Base-by-base conservation (phyloP, 2,329 filamentous ascomycete species). In the Chaetomium globosum region DNA sequence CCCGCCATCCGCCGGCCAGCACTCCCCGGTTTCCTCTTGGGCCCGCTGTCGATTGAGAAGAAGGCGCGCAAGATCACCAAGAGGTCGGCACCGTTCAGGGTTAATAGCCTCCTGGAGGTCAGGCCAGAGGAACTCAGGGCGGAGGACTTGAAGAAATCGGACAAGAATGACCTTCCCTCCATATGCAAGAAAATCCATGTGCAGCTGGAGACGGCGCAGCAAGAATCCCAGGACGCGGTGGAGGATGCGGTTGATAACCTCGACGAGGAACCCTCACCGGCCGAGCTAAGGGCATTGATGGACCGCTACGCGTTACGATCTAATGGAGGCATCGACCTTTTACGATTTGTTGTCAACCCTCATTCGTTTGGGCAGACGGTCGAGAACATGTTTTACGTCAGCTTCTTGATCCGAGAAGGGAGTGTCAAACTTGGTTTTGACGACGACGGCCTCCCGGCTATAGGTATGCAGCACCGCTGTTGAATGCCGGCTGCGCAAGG, bases 341-440 rank as follows among this genome's bases (percentile, higher is more conserved):
- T 97, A 75, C 87, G 90, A 60, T 98, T 97, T 71, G 91, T 93
- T 49, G 85, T 98, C 69, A 97, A 99, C 71, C 95, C 95, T 0
- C 81, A 81, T 48, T 96, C 92, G 0, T 99, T 98, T 73, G 92
- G 92, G 0, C 95, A 99, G 77, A 97, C 93, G 0, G 88, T 99
- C 7, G 95, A 99, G 75, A 99, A 99, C 72, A 82, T 99, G 72
- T 99, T 99, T 77, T 98, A 98, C 75, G 86, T 97, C 71, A 96
- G 92, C 75, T 99, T 99, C 74, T 80, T 99, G 67, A 92, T 98
- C 66, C 87, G 91, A 65, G 95, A 99, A 77, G 93, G 93, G 12
- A 87, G 85, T 66, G 85, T 93, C 6, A 87, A 86, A 39, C 83
- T 99, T n/a, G 82, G 85, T 3, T 84, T 87, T 63, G 93, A 97